A percentile compares a stretch with the other conserved stretches of the same genome.
Conservation (phyloP, 768 basidiomycete species). For the Leccinum boreale region DNA sequence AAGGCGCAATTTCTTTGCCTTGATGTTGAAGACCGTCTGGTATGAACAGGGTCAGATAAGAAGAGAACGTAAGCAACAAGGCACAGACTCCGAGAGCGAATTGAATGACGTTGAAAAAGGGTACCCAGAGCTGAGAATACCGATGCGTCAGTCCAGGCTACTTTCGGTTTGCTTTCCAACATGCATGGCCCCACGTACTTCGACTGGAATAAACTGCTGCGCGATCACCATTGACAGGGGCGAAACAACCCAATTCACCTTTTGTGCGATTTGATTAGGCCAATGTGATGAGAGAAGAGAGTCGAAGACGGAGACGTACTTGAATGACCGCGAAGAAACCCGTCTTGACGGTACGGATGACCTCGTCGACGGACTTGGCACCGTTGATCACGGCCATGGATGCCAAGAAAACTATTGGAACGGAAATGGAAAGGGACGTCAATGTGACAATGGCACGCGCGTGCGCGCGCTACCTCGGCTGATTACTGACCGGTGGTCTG, state of each 20-base stretch:
- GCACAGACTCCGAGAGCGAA: slow-evolving; percentile 69
- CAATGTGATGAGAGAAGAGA: not conserved
- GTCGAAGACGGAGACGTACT: slow-evolving; percentile 38
- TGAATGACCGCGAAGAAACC: slow-evolving; percentile 74
- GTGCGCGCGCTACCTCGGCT: not conserved
- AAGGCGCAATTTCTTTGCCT: slow-evolving; percentile 59
- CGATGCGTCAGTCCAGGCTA: slow-evolving; percentile 2
- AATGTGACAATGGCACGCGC: not conserved
- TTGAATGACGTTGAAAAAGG: slow-evolving; percentile 78
- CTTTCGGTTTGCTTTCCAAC: not conserved
- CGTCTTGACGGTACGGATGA: slow-evolving; percentile 62
- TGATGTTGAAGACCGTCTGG: slow-evolving; percentile 73
- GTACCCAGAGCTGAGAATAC: slow-evolving; percentile 73
- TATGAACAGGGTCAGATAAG: not conserved
- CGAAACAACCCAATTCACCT: slow-evolving; percentile 81
- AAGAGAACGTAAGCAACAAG: slow-evolving; percentile 1
- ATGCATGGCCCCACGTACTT: slow-evolving; percentile 41
- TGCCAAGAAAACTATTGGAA: slow-evolving; percentile 57
- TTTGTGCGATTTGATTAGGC: slow-evolving; percentile 3
- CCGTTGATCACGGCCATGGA: slow-evolving; percentile 86
- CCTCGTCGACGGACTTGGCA: slow-evolving; percentile 60
- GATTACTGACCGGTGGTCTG: slow-evolving; percentile 56
- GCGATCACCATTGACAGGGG: slow-evolving; percentile 74
- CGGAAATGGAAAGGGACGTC: not conserved
- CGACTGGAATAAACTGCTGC: slow-evolving; percentile 74